Evolutionary conservation across 2,329 filamentous ascomycete genomes (phyloP), one percentile per base, ranked within the genome.

Genomic region (Colletotrichum tamarilloi): DNA sequence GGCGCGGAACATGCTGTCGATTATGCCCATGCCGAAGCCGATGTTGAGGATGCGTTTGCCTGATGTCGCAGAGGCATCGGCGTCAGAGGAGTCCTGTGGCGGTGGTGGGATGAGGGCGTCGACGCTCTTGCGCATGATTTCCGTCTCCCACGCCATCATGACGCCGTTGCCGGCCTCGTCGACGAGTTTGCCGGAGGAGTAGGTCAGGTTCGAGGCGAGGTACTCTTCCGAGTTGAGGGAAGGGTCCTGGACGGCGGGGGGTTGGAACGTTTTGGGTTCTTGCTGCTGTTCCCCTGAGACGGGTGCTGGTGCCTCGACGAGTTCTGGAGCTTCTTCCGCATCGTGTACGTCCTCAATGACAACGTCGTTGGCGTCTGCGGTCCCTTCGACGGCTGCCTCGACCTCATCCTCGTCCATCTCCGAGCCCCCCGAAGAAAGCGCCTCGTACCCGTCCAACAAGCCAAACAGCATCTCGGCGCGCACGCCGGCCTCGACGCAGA

Each of bases 81-180:
- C 35, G 3, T 42, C 32, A 1, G 35, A 42, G 35, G 35, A 16
- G 14, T 16, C 35, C 12, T 16, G 42, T 53, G 42, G 70, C 46
- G 62, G 24, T 6, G 52, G n/a, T 12, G 49, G 69, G 5, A 92
- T 86, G 1, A 97, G 85, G 16, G 90, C 88, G 74, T 92, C 88
- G 58, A 95, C 94, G 67, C 93, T 94, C 63, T 90, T 88, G 73
- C 89, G 89, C 95, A 97, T 97, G 77, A 97, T 97, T 76, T 92
- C 90, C 2, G 92, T 93, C 82, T 97, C 95, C 95, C 95, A 97
- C 52, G 92, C 89, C 95, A 97, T 97, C 95, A 97, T 97, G 58
- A 97, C 94, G 65, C 94, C 94, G 80, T 97, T 97, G 74, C 91
- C 88, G 75, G 91, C 90, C 4, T 90, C 87, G 79, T 97, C 94